These are phyloP conservation scores for Phytophthora lateralis DNA, from an alignment of 352 stramenopile genomes.

Conservation along the genomic window DNA sequence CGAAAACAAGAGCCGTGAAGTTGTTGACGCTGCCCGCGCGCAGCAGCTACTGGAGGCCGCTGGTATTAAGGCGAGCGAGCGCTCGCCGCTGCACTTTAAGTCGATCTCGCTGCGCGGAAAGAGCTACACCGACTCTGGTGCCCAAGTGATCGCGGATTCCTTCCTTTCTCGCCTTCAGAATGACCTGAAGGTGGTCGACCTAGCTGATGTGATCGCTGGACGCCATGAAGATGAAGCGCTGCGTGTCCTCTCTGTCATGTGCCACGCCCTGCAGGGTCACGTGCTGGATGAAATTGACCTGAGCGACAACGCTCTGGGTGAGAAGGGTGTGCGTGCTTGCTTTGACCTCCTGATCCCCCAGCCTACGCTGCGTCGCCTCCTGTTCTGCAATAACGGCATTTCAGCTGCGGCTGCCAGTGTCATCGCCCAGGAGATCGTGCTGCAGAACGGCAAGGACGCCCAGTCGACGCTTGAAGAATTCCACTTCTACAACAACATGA, in stretches of 20 bases:
- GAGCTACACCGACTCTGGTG: constrained; percentile 77
- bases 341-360: constrained; percentile 84
- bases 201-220: constrained; percentile 93
- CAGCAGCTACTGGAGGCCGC: constrained; percentile 48
- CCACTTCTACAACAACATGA: constrained; percentile 99
- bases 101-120: constrained; percentile 75
- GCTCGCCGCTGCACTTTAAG: constrained; percentile 50
- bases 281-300: constrained; percentile 89
- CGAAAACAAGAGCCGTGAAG: constrained; percentile 61
- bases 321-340: constrained; percentile 93
- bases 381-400: constrained; percentile 96
- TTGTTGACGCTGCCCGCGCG: constrained; percentile 68
- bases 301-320: constrained; percentile 95
- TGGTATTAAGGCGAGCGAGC: constrained; percentile 42
- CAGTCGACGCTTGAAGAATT: constrained; percentile 90
- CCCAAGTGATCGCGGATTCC: constrained; percentile 52
- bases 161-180: constrained; percentile 55
- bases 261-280: constrained; percentile 70
- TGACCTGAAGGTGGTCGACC: constrained; percentile 70
- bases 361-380: constrained; percentile 83
- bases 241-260: constrained; percentile 85
- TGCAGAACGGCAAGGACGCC: constrained; percentile 66
- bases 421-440: constrained; percentile 87
- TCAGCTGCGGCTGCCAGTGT: constrained; percentile 87
- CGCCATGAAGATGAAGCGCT: constrained; percentile 91